These are phyloP conservation scores for Backusella tuberculispora DNA, from an alignment of 192 early-diverging fungal species.

Conservation along the genomic window DNA sequence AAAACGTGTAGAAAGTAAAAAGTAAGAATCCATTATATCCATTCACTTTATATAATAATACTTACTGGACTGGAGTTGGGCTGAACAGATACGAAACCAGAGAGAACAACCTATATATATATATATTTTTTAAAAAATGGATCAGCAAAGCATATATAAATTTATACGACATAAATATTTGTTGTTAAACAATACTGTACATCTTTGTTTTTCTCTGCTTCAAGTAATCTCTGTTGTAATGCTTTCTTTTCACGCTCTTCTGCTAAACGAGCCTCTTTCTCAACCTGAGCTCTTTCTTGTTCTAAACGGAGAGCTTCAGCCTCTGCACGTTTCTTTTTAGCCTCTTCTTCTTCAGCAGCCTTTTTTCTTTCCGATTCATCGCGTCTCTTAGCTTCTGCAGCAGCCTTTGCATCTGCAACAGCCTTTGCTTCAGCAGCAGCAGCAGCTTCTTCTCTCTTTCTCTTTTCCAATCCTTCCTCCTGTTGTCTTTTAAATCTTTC, in stretches of 20 bases:
- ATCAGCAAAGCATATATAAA: not conserved
- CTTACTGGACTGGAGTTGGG: slow-evolving; percentile 31
- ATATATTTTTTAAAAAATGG: not conserved
- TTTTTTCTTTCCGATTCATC: slow-evolving; percentile 10
- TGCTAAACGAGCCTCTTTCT: not conserved
- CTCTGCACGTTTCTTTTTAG: slow-evolving; percentile 28
- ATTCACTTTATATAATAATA: not conserved
- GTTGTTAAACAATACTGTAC: slow-evolving; percentile 31
- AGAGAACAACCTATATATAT: slow-evolving; percentile 4
- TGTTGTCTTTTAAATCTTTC: slow-evolving; percentile 4
- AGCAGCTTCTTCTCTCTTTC: slow-evolving; percentile 5
- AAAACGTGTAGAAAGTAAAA: not conserved
- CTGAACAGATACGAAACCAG: slow-evolving; percentile 39
- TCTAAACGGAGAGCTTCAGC: slow-evolving; percentile 34
- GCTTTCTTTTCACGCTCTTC: slow-evolving; percentile 18
- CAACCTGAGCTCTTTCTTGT: slow-evolving; percentile 40
- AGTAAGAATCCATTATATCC: not conserved
- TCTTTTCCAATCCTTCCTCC: slow-evolving; percentile 52
- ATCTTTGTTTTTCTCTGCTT: slow-evolving; percentile 47
- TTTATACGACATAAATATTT: not conserved
- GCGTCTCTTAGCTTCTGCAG: slow-evolving; percentile 11
- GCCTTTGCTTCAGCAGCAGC: slow-evolving; percentile 7
- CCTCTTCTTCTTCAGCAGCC: slow-evolving; percentile 51
- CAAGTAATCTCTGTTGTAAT: slow-evolving; percentile 34
- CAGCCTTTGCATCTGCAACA: slow-evolving; percentile 16